Conservation (phyloP, 441 rosid genomes). For the Kokia cookei region DNA sequence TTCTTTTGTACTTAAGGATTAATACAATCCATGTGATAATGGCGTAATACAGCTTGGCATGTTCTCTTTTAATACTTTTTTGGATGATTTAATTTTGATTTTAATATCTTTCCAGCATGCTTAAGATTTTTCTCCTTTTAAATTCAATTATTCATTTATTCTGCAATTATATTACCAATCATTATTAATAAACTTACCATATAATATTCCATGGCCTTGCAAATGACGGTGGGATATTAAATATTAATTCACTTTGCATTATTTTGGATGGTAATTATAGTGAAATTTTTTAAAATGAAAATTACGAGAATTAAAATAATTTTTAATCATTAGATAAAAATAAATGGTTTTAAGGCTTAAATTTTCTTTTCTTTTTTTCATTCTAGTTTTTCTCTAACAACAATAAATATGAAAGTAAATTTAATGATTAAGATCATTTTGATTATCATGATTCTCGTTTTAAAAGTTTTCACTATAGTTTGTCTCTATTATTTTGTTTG, state of each 20-base stretch:
- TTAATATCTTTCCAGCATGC: not conserved
- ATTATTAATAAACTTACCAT: not conserved
- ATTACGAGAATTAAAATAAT: too few relatives aligned
- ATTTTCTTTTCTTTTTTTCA: too few relatives aligned
- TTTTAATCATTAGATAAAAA: too few relatives aligned
- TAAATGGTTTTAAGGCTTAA: too few relatives aligned
- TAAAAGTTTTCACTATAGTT: too few relatives aligned
- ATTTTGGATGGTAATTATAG: too few relatives aligned
- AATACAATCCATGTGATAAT: not conserved
- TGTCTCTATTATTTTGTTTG: not conserved
- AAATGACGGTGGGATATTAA: not conserved
- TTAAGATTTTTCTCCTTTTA: not conserved
- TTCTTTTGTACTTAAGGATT: not conserved
- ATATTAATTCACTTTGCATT: not conserved
- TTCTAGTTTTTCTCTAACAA: too few relatives aligned
- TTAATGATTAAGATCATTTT: too few relatives aligned
- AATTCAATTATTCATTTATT: not conserved
- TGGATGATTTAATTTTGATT: not conserved
- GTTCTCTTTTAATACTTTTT: not conserved
- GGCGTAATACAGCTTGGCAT: not conserved
- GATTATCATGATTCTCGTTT: too few relatives aligned
- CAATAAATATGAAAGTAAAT: too few relatives aligned
- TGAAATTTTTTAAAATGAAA: too few relatives aligned
- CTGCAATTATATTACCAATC: not conserved
- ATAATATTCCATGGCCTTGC: not conserved